A percentile compares a stretch with the other conserved stretches of the same genome.
Conservation (phyloP, 306 rosid species). For the cucumber (Cucumis sativus) region Cucumber_9930_V3 NC_026656.2:2363501-2364000, state of each 20-base stretch:
- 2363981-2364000: background rate
- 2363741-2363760: background rate
- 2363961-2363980: background rate
- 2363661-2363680: too few species aligned
- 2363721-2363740: background rate
- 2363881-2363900: constrained; percentile 86
- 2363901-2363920: constrained; percentile 87
- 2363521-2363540: too few species aligned
- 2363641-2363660: too few species aligned
- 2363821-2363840: background rate
- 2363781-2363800: background rate
- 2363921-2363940: constrained; percentile 48
- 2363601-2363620: too few species aligned
- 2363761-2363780: background rate
- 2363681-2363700: too few species aligned
- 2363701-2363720: background rate
- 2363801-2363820: background rate
- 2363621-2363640: too few species aligned
- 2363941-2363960: background rate
- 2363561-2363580: too few species aligned
- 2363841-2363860: constrained; percentile 13
- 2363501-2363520: too few species aligned
- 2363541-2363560: too few species aligned
- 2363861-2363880: constrained; percentile 51
- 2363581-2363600: too few species aligned